Percentiles rank a stretch among this genome's conserved stretches.
phyloP scores from a whole-genome alignment of 202 grass and related monocot genomes.

The Carex arenaria region DNA sequence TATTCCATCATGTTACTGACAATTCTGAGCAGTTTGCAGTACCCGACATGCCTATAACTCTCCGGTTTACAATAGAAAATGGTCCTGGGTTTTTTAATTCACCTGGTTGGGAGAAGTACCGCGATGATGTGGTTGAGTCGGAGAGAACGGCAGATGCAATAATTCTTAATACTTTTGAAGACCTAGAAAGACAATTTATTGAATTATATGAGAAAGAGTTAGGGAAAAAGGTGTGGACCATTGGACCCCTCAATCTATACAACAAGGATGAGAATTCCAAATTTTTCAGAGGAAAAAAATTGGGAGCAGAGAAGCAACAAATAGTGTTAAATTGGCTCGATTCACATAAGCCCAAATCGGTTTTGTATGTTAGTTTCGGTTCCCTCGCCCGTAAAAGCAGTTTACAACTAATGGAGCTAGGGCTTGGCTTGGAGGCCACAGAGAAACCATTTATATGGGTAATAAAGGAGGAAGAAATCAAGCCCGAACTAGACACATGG shows the following conservation, averaged over 20 bases:
- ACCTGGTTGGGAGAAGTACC: constrained; percentile 21
- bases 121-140: constrained; percentile 6
- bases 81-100: constrained; percentile 32
- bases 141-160: constrained; percentile 42
- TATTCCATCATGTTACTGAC: constrained; percentile 3
- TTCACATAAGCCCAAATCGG: constrained; percentile 14
- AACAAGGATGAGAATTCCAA: not conserved
- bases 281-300: constrained; percentile 30
- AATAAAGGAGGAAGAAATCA: constrained; percentile 27
- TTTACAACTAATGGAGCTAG: constrained; percentile 36
- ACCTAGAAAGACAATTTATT: constrained; percentile 32
- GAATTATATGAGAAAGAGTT: constrained; percentile 34
- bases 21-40: constrained; percentile 41
- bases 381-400: constrained; percentile 23
- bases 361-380: constrained; percentile 58
- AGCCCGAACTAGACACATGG: constrained; percentile 16
- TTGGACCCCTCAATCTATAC: constrained; percentile 43
- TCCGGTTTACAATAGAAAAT: constrained; percentile 12
- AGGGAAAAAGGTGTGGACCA: constrained; percentile 29
- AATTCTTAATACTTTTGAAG: constrained; percentile 41
- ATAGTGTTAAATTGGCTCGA: constrained; percentile 39
- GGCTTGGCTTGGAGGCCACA: constrained; percentile 36
- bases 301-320: not conserved
- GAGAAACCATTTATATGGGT: constrained; percentile 44
- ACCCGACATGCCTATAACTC: constrained; percentile 40